Base-by-base conservation (phyloP, 2,329 filamentous ascomycete species). In the Xylaria sp. region DNA sequence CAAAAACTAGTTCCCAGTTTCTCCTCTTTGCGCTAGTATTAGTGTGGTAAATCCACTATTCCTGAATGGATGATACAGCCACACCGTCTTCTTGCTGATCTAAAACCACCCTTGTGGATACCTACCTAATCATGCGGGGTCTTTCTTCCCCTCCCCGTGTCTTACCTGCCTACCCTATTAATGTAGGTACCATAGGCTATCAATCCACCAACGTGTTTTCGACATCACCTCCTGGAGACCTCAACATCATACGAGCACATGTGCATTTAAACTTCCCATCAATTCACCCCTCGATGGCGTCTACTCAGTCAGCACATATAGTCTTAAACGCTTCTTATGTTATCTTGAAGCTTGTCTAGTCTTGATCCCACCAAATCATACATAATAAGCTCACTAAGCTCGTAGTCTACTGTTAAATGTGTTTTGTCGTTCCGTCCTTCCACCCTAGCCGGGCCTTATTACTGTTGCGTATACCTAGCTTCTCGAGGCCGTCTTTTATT, bases 61-160 rank as follows among this genome's bases (percentile, higher is more conserved):
- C 28, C 28, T 28, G 28, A 28, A 28, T 28, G 25, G 25, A 25
- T 25, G 25, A 25, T 25, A 25, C 25, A 25, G 25, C 25, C 25
- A 25, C 25, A 2, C 25, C 25, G 2, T 25, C 28, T 28, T 28
- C 28, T 28, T 28, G 28, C 28, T 28, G 28, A 28, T 28, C 28
- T 43, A 43, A 43, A 43, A 43, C 39, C 9, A 43, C 39, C 5
- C 39, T 43, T 28, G 28, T 28, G 28, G 28, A 28, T 28, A 28
- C 39, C 39, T 43, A 43, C 52, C 18, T 49, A 10, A 23, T 28
- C 46, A 43, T 67, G 65, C 65, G 65, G 65, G 65, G 65, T 67
- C 59, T 59, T 41, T 7, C 25, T 31, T 15, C 28, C 36, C 23
- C 23, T 39, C 25, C n/a, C 36, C 9, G n/a, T 46, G 9, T 51